phyloP scores from a whole-genome alignment of 208 protist species.

The Acanthamoeba culbertsoni region DNA sequence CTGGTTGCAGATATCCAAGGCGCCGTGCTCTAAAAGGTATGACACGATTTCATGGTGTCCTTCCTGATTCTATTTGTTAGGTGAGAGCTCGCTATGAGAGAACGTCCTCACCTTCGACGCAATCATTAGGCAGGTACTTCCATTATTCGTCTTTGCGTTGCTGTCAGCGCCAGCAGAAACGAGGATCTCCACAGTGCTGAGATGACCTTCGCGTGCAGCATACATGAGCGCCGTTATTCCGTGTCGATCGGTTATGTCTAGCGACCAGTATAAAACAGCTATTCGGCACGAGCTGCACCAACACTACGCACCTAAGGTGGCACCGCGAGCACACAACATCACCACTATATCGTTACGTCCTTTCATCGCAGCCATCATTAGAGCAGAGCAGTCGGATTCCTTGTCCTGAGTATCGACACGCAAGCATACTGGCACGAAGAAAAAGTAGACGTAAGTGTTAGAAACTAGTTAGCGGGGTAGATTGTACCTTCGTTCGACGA shows the following conservation, averaged over 20 bases:
- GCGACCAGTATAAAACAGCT: neutral
- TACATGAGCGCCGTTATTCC: constrained; percentile 34
- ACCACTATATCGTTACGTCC: neutral
- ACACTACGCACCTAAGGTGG: neutral
- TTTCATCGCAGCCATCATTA: neutral
- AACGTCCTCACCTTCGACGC: neutral
- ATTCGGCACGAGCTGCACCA: neutral
- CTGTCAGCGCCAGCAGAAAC: neutral
- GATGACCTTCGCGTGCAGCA: neutral
- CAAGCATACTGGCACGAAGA: neutral
- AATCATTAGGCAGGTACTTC: neutral
- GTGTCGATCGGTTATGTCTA: neutral
- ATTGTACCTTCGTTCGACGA: neutral
- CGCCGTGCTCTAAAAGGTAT: neutral
- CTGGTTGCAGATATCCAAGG: neutral
- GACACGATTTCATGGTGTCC: neutral
- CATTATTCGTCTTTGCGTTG: constrained; percentile 7
- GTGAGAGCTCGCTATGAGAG: neutral
- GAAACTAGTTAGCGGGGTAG: neutral
- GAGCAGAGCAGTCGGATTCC: neutral
- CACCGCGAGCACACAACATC: neutral
- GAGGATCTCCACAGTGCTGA: neutral
- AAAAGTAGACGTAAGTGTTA: neutral
- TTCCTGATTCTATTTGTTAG: neutral
- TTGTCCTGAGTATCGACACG: neutral